Evolutionary conservation across 208 protist genomes (phyloP), one percentile per base, ranked within the genome.

Genomic region (Borovskyia barvae): DNA sequence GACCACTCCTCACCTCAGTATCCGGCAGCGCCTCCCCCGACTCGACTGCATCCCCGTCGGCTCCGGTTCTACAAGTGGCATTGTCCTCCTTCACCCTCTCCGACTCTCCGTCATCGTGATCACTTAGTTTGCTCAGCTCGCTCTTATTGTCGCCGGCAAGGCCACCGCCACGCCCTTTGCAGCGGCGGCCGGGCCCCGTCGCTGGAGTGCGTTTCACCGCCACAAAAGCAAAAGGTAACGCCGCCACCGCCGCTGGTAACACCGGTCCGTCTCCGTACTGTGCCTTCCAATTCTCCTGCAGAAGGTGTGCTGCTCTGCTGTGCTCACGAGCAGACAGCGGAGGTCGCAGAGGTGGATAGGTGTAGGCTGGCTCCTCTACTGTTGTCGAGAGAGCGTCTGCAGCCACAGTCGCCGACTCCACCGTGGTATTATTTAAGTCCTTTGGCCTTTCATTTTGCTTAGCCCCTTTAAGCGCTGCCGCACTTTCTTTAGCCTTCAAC

Each of bases 321-420:
- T 77, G 76, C 48, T 87, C 79, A 4, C 55, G 45, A 1, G 53
- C n/a, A 5, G 60, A 50, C 28, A 92, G 70, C 26, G 80, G 73
- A 9, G 85, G 80, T n/a, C 82, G 77, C 40, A 82, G 75, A 8
- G 68, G 64, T 3, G 80, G 75, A 65, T 86, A 86, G 1, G 60
- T 46, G 67, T 74, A 77, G 46, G 39, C 54, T 19, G 36, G 29
- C 33, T 66, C 60, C 47, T 74, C 47, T 2, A 22, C 66, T 20
- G 46, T 32, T 30, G 49, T 54, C 12, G 55, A 28, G 5, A 28
- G 41, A 6, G 49, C 28, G 8, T 54, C n/a, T n/a, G n/a, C n/a
- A n/a, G n/a, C n/a, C n/a, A n/a, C n/a, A n/a, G n/a, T n/a, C n/a
- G n/a, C n/a, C n/a, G n/a, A n/a, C n/a, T n/a, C n/a, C n/a, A n/a